Base-by-base conservation (phyloP, 306 rosid genomes). In the Astragalus membranaceus region DNA sequence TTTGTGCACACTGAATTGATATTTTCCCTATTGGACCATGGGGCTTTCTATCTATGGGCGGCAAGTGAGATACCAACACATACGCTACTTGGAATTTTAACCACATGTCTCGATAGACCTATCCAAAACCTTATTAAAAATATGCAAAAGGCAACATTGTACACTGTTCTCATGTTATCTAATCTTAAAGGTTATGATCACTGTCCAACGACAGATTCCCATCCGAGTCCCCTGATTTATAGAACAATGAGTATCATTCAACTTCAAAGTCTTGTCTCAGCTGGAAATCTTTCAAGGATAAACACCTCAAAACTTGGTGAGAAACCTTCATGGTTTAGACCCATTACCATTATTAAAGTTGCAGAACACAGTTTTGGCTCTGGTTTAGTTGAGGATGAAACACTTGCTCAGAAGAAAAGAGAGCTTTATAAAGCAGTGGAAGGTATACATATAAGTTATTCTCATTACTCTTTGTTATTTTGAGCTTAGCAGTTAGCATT, bases 381-480 rank as follows among this genome's bases (percentile, higher is more conserved):
- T 13, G 85, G 79, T 26, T 57, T 85, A 10, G 71, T 79, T 51
- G 88, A 79, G 51, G 85, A 82, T 76, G 87, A 82, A 47, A 69
- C 86, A 55, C 80, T 85, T 69, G 63, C 83, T 73, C 80, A 72
- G 70, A 60, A 69, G 46, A 92, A 87, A 77, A 26, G 51, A 5
- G 77, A 78, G 44, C 90, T 92, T 70, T 77, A 77, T 37, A 78
- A 75, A n/a, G 89, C 88, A 6, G 52, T 92, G 64, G 55, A 87
- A 85, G 97, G 97, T 87, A 80, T 16, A 36, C 32, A 20, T 30
- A 54, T 39, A 6, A 12, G 33, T 16, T 69, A 42, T 60, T 56
- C 35, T 51, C 17, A 48, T 11, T 8, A 8, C 35, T 33, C 13
- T 54, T 33, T 17, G 5, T 62, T 42, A 17, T 35, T 59, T 0